Percentiles rank a stretch among this genome's conserved stretches.
Evolutionary conservation across 1,284 basidiomycete genomes (phyloP).

Genomic region (Cryptococcus depauperatus): DNA sequence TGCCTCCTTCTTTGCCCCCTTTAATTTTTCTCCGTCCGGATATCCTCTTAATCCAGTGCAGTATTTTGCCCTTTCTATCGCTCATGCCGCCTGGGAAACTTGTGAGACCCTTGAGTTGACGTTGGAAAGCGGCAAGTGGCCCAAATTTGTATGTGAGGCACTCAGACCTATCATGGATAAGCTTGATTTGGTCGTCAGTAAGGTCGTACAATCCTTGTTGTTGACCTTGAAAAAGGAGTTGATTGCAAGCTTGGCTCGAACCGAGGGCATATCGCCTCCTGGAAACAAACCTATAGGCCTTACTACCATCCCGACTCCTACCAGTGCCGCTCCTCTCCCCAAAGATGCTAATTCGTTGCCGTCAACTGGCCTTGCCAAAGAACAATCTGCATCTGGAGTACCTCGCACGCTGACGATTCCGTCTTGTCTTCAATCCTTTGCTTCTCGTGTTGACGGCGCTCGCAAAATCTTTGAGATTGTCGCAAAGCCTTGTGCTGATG

Average conservation of each 20-base stretch:
- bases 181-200: conserved; percentile 48
- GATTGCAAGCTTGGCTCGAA: conserved; percentile 28
- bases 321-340: conserved; percentile 15
- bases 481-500: conserved; percentile 40
- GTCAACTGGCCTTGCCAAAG: conserved; percentile 29
- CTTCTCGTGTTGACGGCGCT: conserved; percentile 39
- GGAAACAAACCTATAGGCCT: conserved; percentile 33
- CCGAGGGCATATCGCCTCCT: conserved; percentile 29
- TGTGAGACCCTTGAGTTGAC: conserved; percentile 44
- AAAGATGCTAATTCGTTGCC: conserved; percentile 28
- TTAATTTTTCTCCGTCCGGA: conserved; percentile 28
- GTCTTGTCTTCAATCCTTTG: conserved; percentile 41
- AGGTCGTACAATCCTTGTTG: conserved; percentile 43
- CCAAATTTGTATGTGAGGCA: conserved; percentile 50
- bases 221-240: conserved; percentile 41
- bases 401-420: conserved; percentile 34
- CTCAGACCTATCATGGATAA: conserved; percentile 53
- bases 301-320: conserved; percentile 27
- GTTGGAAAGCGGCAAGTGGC: conserved; percentile 40
- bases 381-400: conserved; percentile 28
- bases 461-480: conserved; percentile 40
- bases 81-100: conserved; percentile 46
- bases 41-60: conserved; percentile 43
- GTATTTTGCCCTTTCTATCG: conserved; percentile 40
- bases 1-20: conserved; percentile 30